Percentiles rank a stretch among this genome's conserved stretches.
These are phyloP conservation scores for Lathyrus sativus DNA, from an alignment of 306 rosid species.

Conservation along the genomic window DNA sequence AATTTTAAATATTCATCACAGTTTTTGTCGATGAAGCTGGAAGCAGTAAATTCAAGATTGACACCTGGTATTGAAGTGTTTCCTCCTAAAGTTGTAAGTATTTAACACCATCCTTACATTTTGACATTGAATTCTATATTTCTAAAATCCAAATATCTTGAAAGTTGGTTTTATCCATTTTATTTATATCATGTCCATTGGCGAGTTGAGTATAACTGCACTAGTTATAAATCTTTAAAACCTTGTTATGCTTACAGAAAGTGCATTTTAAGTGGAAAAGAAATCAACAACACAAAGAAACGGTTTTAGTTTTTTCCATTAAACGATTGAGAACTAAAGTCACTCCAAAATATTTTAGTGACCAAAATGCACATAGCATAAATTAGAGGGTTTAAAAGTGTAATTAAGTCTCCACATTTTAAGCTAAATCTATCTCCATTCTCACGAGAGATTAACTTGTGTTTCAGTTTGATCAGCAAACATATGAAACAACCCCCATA, in stretches of 20 bases:
- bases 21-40: conserved; percentile 97
- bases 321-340: neutral
- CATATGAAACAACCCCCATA: conserved; percentile 63
- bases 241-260: no score
- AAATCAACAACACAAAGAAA: no score
- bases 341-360: neutral
- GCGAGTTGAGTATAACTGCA: neutral
- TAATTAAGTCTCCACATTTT: conserved; percentile 17
- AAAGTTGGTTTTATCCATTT: conserved; percentile 2
- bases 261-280: no score
- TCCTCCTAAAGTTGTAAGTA: conserved; percentile 81
- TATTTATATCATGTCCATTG: neutral
- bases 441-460: conserved; percentile 43
- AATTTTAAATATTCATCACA: conserved; percentile 45
- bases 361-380: neutral
- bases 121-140: conserved; percentile 8
- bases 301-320: neutral
- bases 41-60: conserved; percentile 79
- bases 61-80: conserved; percentile 69
- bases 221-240: neutral
- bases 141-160: conserved; percentile 1
- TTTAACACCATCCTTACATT: neutral
- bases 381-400: neutral
- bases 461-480: conserved; percentile 69
- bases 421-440: conserved; percentile 27